A percentile compares a stretch with the other conserved stretches of the same genome.
These are phyloP conservation scores for Spinellus fusiger DNA, from an alignment of 192 early-diverging fungal species.

Conservation along the genomic window DNA sequence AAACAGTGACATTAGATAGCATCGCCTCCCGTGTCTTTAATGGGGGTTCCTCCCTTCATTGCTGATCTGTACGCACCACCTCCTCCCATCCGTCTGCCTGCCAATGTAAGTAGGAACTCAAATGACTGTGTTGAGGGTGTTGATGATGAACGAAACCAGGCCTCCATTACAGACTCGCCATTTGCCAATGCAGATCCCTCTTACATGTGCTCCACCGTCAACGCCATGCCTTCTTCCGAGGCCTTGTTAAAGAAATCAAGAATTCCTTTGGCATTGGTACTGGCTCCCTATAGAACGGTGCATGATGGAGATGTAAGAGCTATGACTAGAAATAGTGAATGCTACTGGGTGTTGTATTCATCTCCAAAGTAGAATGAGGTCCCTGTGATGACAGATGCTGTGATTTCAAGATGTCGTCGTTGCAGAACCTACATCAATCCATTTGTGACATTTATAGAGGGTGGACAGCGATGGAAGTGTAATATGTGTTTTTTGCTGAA, in stretches of 20 bases:
- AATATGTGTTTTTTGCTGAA: conserved; percentile 91
- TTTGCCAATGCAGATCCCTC: conserved; percentile 63
- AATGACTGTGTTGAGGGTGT: too few relatives aligned
- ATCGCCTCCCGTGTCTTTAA: conserved; percentile 37
- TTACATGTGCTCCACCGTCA: conserved; percentile 88
- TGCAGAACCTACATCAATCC: conserved; percentile 98
- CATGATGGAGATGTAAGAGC: conserved; percentile 63
- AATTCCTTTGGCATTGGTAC: conserved; percentile 82
- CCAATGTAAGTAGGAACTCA: conserved; percentile 38
- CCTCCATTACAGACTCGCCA: conserved; percentile 47
- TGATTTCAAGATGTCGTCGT: conserved; percentile 89
- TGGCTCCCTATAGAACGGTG: conserved; percentile 82
- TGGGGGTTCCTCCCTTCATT: conserved; percentile 45
- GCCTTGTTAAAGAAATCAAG: conserved; percentile 80
- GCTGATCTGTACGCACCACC: conserved; percentile 35
- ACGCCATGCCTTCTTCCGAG: conserved; percentile 80
- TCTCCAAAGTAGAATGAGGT: conserved; percentile 51
- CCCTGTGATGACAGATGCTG: conserved; percentile 81
- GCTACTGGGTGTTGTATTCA: not conserved
- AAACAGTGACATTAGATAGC: too few relatives aligned
- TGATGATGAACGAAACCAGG: too few relatives aligned
- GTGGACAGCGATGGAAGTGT: conserved; percentile 94
- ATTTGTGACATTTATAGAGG: conserved; percentile 91
- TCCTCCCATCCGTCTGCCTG: conserved; percentile 45
- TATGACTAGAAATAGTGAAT: not conserved